A percentile compares a stretch with the other conserved stretches of the same genome.
These are phyloP conservation scores for Psophocarpus tetragonolobus DNA, from an alignment of 306 rosid species.

Conservation along the genomic window DNA sequence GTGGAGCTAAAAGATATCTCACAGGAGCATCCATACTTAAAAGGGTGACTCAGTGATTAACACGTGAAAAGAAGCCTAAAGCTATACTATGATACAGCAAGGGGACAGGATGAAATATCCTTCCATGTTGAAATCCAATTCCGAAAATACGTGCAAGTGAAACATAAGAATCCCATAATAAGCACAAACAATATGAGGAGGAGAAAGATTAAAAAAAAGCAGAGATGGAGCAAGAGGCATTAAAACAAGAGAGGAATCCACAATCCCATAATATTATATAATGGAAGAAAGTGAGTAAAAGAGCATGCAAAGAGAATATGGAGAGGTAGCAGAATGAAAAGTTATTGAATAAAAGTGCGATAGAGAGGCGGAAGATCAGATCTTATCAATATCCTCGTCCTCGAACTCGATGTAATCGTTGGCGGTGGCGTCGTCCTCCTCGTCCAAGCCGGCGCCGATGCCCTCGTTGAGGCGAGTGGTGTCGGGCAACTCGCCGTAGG, in stretches of 20 bases:
- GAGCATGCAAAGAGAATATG: not conserved
- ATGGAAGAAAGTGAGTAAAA: no score
- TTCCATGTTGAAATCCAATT: no score
- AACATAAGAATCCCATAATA: no score
- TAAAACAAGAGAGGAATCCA: not conserved
- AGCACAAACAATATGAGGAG: no score
- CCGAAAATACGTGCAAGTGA: no score
- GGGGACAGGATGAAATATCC: not conserved
- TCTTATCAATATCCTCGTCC: conserved; percentile 63
- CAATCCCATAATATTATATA: no score
- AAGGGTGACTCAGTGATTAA: not conserved
- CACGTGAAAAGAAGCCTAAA: not conserved
- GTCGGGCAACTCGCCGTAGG: conserved; percentile 69
- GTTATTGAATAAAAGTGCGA: not conserved
- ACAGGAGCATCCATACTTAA: no score
- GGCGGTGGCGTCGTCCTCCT: conserved; percentile 49
- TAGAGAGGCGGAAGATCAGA: not conserved
- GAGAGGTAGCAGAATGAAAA: not conserved
- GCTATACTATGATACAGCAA: not conserved
- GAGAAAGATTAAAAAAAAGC: no score
- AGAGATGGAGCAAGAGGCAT: no score
- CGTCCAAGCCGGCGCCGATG: conserved; percentile 56
- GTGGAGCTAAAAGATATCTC: not conserved
- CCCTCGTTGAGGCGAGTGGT: conserved; percentile 56
- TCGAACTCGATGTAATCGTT: conserved; percentile 59